Conservation (phyloP, 2,329 filamentous ascomycete genomes). For the Paraphaeosphaeria sporulosa region DNA sequence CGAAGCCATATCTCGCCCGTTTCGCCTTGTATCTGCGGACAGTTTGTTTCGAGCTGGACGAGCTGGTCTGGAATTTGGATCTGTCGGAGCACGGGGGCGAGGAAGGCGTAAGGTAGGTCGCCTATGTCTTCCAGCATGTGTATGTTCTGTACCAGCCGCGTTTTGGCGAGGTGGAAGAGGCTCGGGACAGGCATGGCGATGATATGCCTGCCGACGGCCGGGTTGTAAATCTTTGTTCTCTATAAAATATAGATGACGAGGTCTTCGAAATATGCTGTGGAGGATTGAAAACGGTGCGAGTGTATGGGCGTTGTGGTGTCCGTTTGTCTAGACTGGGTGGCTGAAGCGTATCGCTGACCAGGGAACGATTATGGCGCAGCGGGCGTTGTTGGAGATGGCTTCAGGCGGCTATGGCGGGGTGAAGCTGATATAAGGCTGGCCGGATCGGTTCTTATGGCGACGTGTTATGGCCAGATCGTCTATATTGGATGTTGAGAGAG, state of each 20-base stretch:
- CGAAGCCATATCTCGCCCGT: constrained; percentile 78
- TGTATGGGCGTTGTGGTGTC: background rate
- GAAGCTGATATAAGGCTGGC: background rate
- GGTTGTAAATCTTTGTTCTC: background rate
- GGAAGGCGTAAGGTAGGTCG: constrained; percentile 71
- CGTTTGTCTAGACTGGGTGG: background rate
- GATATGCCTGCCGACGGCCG: background rate
- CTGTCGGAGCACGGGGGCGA: constrained; percentile 72
- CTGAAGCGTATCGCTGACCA: background rate
- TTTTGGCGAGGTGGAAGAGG: constrained; percentile 50
- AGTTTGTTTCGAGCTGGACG: constrained; percentile 72
- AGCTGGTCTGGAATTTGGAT: constrained; percentile 79
- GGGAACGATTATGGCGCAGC: background rate
- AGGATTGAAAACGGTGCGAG: background rate
- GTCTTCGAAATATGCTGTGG: background rate
- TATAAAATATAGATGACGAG: too few relatives aligned
- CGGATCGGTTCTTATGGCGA: background rate
- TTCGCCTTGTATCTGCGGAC: constrained; percentile 76
- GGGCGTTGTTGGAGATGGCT: background rate
- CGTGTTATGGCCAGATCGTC: background rate
- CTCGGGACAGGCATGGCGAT: constrained; percentile 44
- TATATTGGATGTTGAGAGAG: background rate
- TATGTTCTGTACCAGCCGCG: constrained; percentile 52
- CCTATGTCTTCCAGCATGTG: constrained; percentile 71
- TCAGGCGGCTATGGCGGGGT: background rate